Evolutionary conservation across 1,139 yeast species (phyloP).

Genomic region (Sugiyamaella sp.): DNA sequence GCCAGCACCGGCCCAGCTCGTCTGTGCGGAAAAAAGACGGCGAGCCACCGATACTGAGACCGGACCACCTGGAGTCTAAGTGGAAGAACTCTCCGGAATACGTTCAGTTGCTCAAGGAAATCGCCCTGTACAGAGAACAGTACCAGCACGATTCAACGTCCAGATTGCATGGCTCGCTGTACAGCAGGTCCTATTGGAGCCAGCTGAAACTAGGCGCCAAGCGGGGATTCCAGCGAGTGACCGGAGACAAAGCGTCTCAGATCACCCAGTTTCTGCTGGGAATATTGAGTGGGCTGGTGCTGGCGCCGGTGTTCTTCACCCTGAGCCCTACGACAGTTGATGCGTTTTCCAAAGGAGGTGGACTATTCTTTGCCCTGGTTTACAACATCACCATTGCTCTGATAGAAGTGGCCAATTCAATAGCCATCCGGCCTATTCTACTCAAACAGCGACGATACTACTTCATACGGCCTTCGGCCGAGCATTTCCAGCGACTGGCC

Average conservation of each 20-base stretch:
- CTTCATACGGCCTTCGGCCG: constrained; percentile 66
- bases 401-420: constrained; percentile 59
- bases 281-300: constrained; percentile 54
- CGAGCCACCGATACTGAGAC: constrained; percentile 48
- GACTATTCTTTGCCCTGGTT: constrained; percentile 57
- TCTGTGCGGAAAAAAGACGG: too few species aligned
- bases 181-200: constrained; percentile 48
- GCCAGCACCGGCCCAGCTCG: constrained; percentile 1
- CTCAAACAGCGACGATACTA: constrained; percentile 64
- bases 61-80: constrained; percentile 57
- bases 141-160: constrained; percentile 47
- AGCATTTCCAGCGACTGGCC: constrained; percentile 59
- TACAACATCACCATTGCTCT: constrained; percentile 59
- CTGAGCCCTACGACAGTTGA: constrained; percentile 52
- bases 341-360: constrained; percentile 59
- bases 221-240: constrained; percentile 57
- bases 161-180: constrained; percentile 47
- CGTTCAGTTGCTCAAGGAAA: constrained; percentile 45
- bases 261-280: constrained; percentile 53
- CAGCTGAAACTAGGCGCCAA: constrained; percentile 50
- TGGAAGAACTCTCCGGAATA: constrained; percentile 60
- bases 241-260: constrained; percentile 57
- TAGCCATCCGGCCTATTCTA: constrained; percentile 58
- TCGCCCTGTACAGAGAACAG: constrained; percentile 47
- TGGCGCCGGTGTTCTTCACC: constrained; percentile 58